Evolutionary conservation across 2,329 filamentous ascomycete species (phyloP).

Genomic region (Geoglossum cookeanum): DNA sequence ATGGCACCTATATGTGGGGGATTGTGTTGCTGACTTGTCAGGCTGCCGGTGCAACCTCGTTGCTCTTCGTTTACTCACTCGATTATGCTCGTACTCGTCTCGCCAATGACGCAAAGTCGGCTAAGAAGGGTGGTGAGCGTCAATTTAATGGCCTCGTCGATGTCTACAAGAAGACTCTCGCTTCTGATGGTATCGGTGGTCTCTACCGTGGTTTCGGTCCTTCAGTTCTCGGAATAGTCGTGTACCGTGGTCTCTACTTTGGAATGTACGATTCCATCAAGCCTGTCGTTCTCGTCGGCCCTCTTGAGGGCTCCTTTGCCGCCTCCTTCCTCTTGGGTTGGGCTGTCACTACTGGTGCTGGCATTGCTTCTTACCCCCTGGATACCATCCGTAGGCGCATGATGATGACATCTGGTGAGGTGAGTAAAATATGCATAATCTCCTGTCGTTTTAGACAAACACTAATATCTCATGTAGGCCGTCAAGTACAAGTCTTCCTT

Average conservation of each 20-base stretch:
- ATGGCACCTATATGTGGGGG: background rate
- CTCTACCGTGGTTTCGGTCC: constrained; percentile 99
- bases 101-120: constrained; percentile 99
- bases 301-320: constrained; percentile 95
- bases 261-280: constrained; percentile 99
- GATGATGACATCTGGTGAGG: constrained; percentile 93
- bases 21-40: constrained; percentile 18
- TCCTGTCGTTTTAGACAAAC: background rate
- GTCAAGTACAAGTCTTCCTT: constrained; percentile 99
- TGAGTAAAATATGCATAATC: constrained; percentile 20
- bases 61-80: constrained; percentile 99
- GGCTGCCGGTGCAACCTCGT: constrained; percentile 97
- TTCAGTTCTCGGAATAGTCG: constrained; percentile 95
- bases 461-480: constrained; percentile 49
- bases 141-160: constrained; percentile 99
- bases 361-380: constrained; percentile 99
- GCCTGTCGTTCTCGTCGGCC: constrained; percentile 84
- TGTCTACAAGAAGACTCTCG: constrained; percentile 99
- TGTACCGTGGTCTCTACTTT: constrained; percentile 99
- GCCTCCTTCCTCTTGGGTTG: constrained; percentile 98
- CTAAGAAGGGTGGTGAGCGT: constrained; percentile 90
- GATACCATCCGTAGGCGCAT: constrained; percentile 99
- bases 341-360: constrained; percentile 98
- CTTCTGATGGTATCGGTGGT: constrained; percentile 95
- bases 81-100: constrained; percentile 99